Conservation (phyloP, 352 stramenopile species). For the Phytophthora palmivora region DNA sequence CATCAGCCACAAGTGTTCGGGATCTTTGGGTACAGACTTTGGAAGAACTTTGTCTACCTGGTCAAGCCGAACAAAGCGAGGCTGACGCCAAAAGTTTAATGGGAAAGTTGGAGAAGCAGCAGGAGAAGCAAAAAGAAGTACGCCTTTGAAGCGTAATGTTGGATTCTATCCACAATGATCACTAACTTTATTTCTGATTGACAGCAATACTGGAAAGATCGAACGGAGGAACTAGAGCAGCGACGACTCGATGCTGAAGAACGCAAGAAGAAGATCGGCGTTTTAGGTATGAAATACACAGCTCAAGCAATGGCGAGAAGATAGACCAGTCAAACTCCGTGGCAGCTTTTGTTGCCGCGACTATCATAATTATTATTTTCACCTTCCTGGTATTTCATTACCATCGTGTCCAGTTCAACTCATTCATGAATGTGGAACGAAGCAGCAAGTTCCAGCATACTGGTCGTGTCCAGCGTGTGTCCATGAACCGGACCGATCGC, state of each 20-base stretch:
- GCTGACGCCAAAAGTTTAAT: conserved; percentile 50
- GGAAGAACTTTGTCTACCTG: conserved; percentile 56
- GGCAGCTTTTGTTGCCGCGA: not conserved
- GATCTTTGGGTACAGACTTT: conserved; percentile 78
- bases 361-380: conserved; percentile 24
- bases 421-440: conserved; percentile 84
- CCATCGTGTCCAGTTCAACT: conserved; percentile 1
- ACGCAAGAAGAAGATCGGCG: conserved; percentile 78
- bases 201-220: conserved; percentile 79
- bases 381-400: too few species aligned
- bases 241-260: conserved; percentile 67
- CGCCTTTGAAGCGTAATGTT: not conserved
- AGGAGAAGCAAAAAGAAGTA: conserved; percentile 71
- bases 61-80: conserved; percentile 31
- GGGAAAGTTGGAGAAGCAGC: conserved; percentile 61
- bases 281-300: conserved; percentile 80
- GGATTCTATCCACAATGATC: not conserved
- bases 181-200: conserved; percentile 4
- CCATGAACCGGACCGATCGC: conserved; percentile 72
- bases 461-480: conserved; percentile 68
- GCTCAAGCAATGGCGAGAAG: conserved; percentile 52
- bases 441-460: conserved; percentile 74
- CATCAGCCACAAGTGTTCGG: conserved; percentile 42
- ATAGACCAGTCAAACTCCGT: conserved; percentile 17
- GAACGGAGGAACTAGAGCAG: conserved; percentile 66